Evolutionary conservation across 1,284 basidiomycete genomes (phyloP), one percentile per base, ranked within the genome.

Genomic region (Singerocomus inundabilis): DNA sequence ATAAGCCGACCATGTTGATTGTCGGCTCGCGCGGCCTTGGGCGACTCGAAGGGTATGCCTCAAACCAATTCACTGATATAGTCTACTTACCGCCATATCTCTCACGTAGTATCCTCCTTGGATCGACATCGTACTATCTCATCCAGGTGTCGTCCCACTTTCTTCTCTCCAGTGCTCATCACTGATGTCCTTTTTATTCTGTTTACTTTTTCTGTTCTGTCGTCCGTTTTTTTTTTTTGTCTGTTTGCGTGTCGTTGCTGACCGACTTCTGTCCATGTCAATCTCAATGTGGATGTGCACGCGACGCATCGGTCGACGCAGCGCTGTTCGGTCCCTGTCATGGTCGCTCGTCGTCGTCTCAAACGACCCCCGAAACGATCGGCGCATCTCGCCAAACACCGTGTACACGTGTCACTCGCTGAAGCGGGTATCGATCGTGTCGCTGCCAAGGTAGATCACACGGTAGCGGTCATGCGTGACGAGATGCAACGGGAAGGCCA

Each of bases 91-190:
- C 24, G 7, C 13, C 16, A 9, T 15, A 6, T 11, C 1, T 34
- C 41, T 33, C 34, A n/a, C 9, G 0, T 61, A 93, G 94, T 24
- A 96, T 98, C 62, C 77, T 98, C 6, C 85, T 98, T 32, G 95
- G 95, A n/a, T 96, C 93, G 4, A 98, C 94, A 1, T 96, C 92
- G 4, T 93, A 98, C 70, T 99, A 99, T 67, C 84, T 98, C 43
- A 93, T 98, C 37, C 93, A 89, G 75, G 83, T 82, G 54, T 53
- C 70, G 55, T 48, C 42, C 25, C 47, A 39, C 34, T n/a, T 49
- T 45, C 37, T 43, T 29, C 26, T 46, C 36, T 1, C 18, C 40
- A 25, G 16, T 4, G 36, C 43, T 35, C 24, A 4, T 40, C 16
- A 15, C n/a, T 52, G 43, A 61, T 48, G 31, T 38, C 12, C 32